Conservation (phyloP, 345 rosid species). For the Citrus australasica region DNA sequence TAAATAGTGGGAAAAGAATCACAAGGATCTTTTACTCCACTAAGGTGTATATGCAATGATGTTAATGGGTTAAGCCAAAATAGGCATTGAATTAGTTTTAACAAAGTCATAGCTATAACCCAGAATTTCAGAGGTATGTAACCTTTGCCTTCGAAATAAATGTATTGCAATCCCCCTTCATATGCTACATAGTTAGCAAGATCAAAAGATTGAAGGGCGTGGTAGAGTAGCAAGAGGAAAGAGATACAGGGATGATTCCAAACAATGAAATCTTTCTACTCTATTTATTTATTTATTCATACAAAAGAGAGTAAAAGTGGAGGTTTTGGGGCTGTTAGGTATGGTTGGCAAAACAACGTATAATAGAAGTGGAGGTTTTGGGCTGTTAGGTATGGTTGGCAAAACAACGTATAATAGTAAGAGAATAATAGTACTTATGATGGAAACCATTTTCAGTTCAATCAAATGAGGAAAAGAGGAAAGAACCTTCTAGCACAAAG, state of each 20-base stretch:
- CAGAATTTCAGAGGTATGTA: background rate
- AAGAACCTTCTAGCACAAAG: constrained; percentile 79
- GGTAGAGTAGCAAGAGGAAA: background rate
- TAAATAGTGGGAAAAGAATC: background rate
- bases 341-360: background rate
- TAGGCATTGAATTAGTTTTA: background rate
- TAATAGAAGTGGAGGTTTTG: background rate
- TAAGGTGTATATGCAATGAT: background rate
- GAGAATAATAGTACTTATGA: background rate
- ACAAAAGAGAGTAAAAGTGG: no score
- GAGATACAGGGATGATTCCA: background rate
- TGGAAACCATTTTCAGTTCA: background rate
- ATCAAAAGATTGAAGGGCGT: background rate
- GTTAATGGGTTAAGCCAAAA: background rate
- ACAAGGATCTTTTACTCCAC: background rate
- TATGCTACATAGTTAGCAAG: background rate
- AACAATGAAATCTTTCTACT: background rate
- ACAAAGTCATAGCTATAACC: background rate
- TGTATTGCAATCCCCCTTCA: background rate
- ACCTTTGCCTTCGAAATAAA: background rate
- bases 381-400: background rate
- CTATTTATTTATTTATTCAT: background rate
- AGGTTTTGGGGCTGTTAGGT: background rate
- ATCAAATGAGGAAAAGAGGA: constrained; percentile 12
- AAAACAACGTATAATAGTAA: background rate